Evolutionary conservation across 345 rosid genomes (phyloP), one percentile per base, ranked within the genome.

Genomic region (Populus davidiana): DNA sequence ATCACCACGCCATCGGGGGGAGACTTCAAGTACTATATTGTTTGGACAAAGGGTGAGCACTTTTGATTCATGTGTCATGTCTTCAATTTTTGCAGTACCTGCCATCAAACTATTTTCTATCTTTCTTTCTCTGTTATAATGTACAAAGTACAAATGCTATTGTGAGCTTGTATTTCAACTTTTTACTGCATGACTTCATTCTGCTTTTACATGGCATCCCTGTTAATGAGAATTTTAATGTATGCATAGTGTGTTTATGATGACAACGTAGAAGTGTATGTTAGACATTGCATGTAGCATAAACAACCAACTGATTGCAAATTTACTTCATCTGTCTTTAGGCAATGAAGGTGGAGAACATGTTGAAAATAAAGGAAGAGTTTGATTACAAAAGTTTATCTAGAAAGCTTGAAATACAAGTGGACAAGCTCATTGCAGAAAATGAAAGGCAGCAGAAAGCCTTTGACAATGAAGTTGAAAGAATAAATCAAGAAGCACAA

Each of bases 271-370:
- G 52, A 36, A 54, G 29, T 20, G 27, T 4, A 38, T 63, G 14
- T 49, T 70, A 13, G 56, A 52, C 21, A 31, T 65, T 73, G 29
- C 52, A 35, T 59, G 36, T 33, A 12, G 14, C 16, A 38, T 38
- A 36, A 27, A 50, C 31, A 41, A 54, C 56, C 39, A 44, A 8
- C 38, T 52, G 73, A 25, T 38, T 72, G 47, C 61, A 27, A 47
- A 41, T 49, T 52, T 27, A 27, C 56, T 35, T 63, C 71, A 27
- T 72, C 56, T 70, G 7, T 70, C 23, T 64, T 36, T 43, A 82
- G 85, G 85, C 85, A 21, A 82, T 82, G 85, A 82, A 78, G 71
- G 85, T 82, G 25, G 85, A 82, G 74, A 82, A 82, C 49, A 82
- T 82, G 85, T 75, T 82, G 66, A 82, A 67, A 78, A 81, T 81